A percentile compares a stretch with the other conserved stretches of the same genome.
Evolutionary conservation across 2,329 filamentous ascomycete genomes (phyloP).

Genomic region (Beauveria australis): DNA sequence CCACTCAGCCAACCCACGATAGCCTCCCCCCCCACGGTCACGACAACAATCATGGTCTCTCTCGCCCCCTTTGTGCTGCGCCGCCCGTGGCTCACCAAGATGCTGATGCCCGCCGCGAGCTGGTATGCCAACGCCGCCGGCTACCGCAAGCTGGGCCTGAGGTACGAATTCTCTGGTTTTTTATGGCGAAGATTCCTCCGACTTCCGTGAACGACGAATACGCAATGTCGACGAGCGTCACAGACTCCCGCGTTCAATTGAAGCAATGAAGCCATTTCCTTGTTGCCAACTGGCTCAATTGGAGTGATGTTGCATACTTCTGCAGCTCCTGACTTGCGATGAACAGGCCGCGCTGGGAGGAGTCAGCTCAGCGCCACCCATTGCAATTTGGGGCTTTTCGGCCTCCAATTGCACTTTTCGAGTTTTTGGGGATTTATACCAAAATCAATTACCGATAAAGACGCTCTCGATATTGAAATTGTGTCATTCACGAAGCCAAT

Average conservation of each 20-base stretch:
- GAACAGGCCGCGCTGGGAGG: background rate
- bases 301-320: background rate
- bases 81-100: slow-evolving; percentile 73
- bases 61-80: slow-evolving; percentile 67
- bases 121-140: slow-evolving; percentile 88
- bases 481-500: background rate
- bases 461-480: background rate
- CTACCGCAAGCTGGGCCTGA: slow-evolving; percentile 87
- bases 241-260: background rate
- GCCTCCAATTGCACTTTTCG: background rate
- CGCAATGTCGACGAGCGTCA: background rate
- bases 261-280: no score
- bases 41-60: slow-evolving; percentile 57
- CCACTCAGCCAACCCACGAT: background rate
- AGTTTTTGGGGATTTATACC: background rate
- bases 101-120: slow-evolving; percentile 72
- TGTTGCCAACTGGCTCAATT: background rate
- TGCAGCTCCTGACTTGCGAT: background rate
- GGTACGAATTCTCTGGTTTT: slow-evolving; percentile 44
- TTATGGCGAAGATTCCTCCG: background rate
- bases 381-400: no score
- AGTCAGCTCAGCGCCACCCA: background rate
- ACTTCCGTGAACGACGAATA: background rate
- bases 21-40: slow-evolving; percentile 9
- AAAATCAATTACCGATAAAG: background rate